Evolutionary conservation across 2,329 filamentous ascomycete genomes (phyloP).

Genomic region (Arthrobotrys musiformis): DNA sequence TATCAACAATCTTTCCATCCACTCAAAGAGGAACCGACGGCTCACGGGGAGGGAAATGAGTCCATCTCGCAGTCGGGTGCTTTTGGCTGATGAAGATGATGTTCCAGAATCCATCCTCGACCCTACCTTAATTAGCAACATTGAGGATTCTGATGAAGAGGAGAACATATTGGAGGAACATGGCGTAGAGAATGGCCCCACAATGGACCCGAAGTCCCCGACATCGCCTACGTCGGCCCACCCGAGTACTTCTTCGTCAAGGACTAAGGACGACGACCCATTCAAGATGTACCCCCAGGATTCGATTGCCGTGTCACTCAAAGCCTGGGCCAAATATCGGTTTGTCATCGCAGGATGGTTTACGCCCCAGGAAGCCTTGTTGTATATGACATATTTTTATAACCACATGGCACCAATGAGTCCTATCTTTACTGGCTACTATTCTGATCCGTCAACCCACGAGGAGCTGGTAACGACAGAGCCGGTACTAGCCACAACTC

Average conservation of each 20-base stretch:
- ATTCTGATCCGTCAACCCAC: constrained; percentile 72
- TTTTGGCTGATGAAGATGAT: constrained; percentile 55
- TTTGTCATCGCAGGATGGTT: constrained; percentile 99
- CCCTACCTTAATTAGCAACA: constrained; percentile 30
- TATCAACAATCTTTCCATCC: constrained; percentile 55
- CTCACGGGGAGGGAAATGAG: constrained; percentile 53
- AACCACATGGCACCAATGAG: constrained; percentile 89
- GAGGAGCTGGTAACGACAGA: constrained; percentile 84
- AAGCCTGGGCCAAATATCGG: constrained; percentile 89
- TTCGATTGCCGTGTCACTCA: constrained; percentile 71
- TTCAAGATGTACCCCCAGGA: constrained; percentile 60
- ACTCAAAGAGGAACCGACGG: constrained; percentile 49
- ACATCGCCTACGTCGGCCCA: constrained; percentile 41
- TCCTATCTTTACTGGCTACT: constrained; percentile 82
- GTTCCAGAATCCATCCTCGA: constrained; percentile 55
- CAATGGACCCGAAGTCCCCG: constrained; percentile 22
- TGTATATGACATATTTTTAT: constrained; percentile 96
- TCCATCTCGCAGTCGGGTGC: constrained; percentile 51
- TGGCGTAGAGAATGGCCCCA: constrained; percentile 8
- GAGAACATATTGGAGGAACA: constrained; percentile 28
- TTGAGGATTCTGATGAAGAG: constrained; percentile 47
- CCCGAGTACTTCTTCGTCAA: constrained; percentile 44
- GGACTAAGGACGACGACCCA: constrained; percentile 48
- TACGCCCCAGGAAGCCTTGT: constrained; percentile 89
- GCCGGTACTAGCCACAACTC: constrained; percentile 88